A percentile compares a stretch with the other conserved stretches of the same genome.
Conservation (phyloP, 108 stramenopile genomes). For the Cyclotella baltica region DNA sequence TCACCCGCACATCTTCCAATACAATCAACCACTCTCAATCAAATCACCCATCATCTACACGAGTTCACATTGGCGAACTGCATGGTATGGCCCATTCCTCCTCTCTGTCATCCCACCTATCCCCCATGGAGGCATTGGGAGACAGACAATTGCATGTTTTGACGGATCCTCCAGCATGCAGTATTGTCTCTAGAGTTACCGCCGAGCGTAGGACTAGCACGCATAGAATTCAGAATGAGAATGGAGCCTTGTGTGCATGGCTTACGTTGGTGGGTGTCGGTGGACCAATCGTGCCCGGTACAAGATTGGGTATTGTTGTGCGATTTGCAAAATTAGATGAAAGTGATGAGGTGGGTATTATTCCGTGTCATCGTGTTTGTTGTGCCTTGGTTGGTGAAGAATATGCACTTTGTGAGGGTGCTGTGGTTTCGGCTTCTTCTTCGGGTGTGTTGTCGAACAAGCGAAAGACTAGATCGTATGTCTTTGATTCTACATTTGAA, state of each 20-base stretch:
- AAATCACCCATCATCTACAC: constrained; percentile 18
- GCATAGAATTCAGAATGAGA: constrained; percentile 40
- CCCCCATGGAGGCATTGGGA: constrained; percentile 37
- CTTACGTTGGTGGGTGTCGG: constrained; percentile 48
- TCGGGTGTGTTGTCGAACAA: constrained; percentile 12
- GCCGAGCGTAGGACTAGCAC: constrained; percentile 44
- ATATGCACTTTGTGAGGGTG: constrained; percentile 40
- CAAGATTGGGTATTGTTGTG: constrained; percentile 33
- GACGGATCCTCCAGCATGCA: constrained; percentile 35
- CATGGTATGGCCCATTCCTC: constrained; percentile 35
- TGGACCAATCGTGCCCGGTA: constrained; percentile 40
- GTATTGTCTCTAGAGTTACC: constrained; percentile 40
- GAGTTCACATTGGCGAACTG: constrained; percentile 49
- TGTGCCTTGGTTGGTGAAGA: constrained; percentile 54
- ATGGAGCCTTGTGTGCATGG: constrained; percentile 40
- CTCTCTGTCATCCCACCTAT: constrained; percentile 29
- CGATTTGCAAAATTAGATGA: constrained; percentile 33
- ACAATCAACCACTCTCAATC: background rate
- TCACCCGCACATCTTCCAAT: constrained; percentile 17
- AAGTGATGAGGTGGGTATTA: constrained; percentile 11
- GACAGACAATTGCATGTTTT: constrained; percentile 29
- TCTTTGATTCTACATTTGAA: constrained; percentile 51
- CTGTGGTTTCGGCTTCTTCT: background rate
- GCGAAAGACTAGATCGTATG: constrained; percentile 53
- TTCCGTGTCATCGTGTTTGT: constrained; percentile 50